Conservation (phyloP, 495 filamentous ascomycete genomes). For the Aspergillus leporis region DNA sequence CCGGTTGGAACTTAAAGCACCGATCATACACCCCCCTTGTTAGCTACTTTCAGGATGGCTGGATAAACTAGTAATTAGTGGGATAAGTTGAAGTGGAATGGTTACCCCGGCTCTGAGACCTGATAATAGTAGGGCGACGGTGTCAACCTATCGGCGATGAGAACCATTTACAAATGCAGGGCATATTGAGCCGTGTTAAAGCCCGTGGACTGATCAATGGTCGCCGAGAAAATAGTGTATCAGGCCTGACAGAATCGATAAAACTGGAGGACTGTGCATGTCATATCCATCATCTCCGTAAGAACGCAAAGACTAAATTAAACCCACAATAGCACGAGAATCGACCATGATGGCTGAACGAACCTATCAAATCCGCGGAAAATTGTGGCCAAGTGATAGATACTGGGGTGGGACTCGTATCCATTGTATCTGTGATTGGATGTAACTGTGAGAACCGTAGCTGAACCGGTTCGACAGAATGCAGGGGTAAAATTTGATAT, state of each 20-base stretch:
- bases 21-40: too few relatives aligned
- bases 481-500: constrained; percentile 5
- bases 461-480: constrained; percentile 8
- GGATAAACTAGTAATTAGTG: too few relatives aligned
- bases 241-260: not conserved
- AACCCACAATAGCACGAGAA: not conserved
- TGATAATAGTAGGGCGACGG: not conserved
- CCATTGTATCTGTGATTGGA: constrained; percentile 8
- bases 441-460: not conserved
- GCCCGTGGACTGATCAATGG: not conserved
- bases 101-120: not conserved
- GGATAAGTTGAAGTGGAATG: not conserved
- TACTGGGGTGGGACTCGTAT: constrained; percentile 13
- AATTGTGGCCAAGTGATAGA: not conserved
- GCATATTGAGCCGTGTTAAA: too few relatives aligned
- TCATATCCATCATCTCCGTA: too few relatives aligned
- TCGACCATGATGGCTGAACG: not conserved
- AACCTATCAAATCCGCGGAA: constrained; percentile 3
- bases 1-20: too few relatives aligned
- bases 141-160: not conserved
- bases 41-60: not conserved
- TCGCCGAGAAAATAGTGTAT: not conserved
- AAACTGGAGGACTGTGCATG: not conserved
- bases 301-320: not conserved
- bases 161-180: not conserved